A percentile compares a stretch with the other conserved stretches of the same genome.
These are phyloP conservation scores for Babesia bigemina DNA, from an alignment of 169 alveolate genomes.

Conservation along the genomic window DNA sequence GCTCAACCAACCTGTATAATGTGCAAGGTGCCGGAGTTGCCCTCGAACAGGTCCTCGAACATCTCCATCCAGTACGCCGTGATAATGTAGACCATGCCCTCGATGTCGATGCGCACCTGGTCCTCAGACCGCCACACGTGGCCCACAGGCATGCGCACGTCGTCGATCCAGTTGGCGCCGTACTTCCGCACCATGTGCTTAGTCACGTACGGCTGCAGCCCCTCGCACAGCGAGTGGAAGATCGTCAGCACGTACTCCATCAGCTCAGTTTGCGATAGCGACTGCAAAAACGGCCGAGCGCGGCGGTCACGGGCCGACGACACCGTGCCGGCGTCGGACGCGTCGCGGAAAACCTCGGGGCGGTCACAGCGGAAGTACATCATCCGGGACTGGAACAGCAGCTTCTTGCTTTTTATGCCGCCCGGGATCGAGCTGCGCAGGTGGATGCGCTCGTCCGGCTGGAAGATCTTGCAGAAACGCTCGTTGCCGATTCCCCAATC, in stretches of 20 bases:
- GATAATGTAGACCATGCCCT: conserved; percentile 77
- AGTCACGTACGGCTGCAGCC: conserved; percentile 74
- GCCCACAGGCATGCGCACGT: conserved; percentile 72
- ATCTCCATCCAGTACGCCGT: conserved; percentile 81
- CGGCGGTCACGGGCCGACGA: conserved; percentile 23
- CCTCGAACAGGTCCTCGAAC: conserved; percentile 69
- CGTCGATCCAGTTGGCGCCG: conserved; percentile 75
- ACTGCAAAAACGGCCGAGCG: conserved; percentile 36
- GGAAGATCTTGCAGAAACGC: conserved; percentile 69
- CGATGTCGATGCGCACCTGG: conserved; percentile 74
- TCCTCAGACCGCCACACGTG: conserved; percentile 76
- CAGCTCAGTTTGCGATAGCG: conserved; percentile 33
- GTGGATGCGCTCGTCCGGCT: conserved; percentile 74
- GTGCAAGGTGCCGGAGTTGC: conserved; percentile 59
- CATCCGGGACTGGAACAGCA: conserved; percentile 31
- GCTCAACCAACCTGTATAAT: conserved; percentile 58
- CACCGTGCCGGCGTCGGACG: neutral
- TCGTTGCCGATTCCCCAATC: conserved; percentile 81
- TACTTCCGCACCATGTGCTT: conserved; percentile 68
- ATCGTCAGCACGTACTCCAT: conserved; percentile 61
- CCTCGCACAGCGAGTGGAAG: conserved; percentile 75
- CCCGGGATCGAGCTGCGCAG: conserved; percentile 32
- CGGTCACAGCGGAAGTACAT: conserved; percentile 46
- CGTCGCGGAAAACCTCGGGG: conserved; percentile 13
- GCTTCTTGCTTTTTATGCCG: conserved; percentile 42